Evolutionary conservation across 2,329 filamentous ascomycete genomes (phyloP).

Genomic region (Penicillium digitatum): DNA sequence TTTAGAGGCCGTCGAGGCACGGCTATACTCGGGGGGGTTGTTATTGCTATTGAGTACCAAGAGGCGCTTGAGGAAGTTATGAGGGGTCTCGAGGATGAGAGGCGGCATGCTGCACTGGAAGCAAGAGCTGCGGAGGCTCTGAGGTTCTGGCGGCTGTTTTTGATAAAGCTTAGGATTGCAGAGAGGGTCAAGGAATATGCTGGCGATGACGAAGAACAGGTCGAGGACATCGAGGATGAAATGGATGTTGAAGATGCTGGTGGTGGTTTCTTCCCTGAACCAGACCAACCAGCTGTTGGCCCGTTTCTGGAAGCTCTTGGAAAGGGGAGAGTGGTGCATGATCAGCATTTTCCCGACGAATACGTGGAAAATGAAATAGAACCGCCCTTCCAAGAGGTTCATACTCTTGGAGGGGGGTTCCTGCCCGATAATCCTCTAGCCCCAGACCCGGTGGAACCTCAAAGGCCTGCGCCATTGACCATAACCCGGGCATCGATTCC

Average conservation of each 20-base stretch:
- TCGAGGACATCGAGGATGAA: slow-evolving; percentile 39
- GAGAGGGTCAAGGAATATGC: slow-evolving; percentile 64
- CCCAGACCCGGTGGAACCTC: not conserved
- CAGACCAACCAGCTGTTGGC: slow-evolving; percentile 15
- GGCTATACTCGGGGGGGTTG: slow-evolving; percentile 71
- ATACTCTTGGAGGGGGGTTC: slow-evolving; percentile 2
- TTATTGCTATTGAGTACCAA: slow-evolving; percentile 67
- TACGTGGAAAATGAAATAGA: not conserved
- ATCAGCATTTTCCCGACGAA: not conserved
- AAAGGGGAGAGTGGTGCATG: not conserved
- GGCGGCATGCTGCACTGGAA: slow-evolving; percentile 60
- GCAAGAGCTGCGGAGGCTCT: slow-evolving; percentile 49
- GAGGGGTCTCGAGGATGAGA: slow-evolving; percentile 62
- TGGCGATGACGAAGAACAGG: slow-evolving; percentile 35
- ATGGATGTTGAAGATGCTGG: slow-evolving; percentile 29
- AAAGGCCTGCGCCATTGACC: not conserved
- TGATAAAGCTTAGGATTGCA: slow-evolving; percentile 63
- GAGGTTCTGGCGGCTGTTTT: slow-evolving; percentile 56
- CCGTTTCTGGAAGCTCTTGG: not conserved
- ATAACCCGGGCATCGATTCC: not conserved
- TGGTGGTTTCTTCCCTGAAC: slow-evolving; percentile 41
- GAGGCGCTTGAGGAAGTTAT: slow-evolving; percentile 71
- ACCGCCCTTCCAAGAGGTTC: not conserved
- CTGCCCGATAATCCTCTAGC: slow-evolving; percentile 6
- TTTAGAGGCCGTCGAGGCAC: slow-evolving; percentile 85